phyloP scores from a whole-genome alignment of 2,329 filamentous ascomycete species.

The Aspergillus fumigatus region DNA sequence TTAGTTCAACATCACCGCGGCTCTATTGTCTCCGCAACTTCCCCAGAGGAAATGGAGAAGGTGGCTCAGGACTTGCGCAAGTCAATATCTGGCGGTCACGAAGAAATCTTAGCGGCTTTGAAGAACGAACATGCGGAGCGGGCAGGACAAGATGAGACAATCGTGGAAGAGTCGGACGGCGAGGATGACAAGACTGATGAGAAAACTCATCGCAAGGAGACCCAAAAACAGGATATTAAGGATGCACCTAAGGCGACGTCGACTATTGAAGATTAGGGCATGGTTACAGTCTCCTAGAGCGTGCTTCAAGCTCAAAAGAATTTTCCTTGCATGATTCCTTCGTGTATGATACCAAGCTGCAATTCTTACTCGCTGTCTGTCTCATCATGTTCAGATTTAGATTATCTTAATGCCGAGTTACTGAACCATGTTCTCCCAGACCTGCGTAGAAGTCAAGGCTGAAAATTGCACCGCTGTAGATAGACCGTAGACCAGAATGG shows the following conservation, averaged over 20 bases:
- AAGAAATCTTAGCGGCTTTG: constrained; percentile 24
- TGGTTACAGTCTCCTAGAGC: neutral
- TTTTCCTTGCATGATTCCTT: neutral
- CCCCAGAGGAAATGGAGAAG: constrained; percentile 31
- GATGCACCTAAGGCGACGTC: neutral
- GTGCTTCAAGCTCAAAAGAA: neutral
- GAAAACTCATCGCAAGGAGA: neutral
- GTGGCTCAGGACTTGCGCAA: constrained; percentile 34
- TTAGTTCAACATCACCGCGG: constrained; percentile 38
- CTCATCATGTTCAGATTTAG: too few relatives aligned
- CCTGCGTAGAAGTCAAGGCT: too few relatives aligned
- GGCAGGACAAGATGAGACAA: constrained; percentile 18
- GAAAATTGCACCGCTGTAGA: neutral
- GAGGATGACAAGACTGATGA: constrained; percentile 6
- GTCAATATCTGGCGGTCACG: constrained; percentile 30
- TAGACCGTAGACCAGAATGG: neutral
- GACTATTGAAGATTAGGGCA: neutral
- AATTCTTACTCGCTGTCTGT: neutral
- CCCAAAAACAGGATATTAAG: neutral
- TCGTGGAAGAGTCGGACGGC: constrained; percentile 19
- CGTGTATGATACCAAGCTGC: neutral
- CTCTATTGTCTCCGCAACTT: constrained; percentile 32
- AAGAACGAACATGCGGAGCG: constrained; percentile 26
- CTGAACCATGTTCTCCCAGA: too few relatives aligned
- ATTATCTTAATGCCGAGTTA: neutral